Evolutionary conservation across 139 green algal species (phyloP), one percentile per base, ranked within the genome.

Genomic region (Chloropicon primus): DNA sequence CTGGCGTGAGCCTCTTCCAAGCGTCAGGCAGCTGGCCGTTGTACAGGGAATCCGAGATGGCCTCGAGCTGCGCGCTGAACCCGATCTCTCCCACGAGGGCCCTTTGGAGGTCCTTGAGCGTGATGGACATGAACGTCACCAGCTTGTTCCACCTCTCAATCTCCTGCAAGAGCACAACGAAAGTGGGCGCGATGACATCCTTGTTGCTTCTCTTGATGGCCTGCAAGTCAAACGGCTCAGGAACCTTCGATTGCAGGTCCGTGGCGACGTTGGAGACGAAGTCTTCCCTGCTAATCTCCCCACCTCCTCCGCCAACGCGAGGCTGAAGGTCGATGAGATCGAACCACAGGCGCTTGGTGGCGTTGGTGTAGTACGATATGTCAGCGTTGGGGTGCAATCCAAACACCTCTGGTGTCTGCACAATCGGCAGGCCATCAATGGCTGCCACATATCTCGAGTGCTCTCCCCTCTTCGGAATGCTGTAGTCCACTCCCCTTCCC

Each of bases 351-450:
- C 77, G 74, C 80, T 92, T 92, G 22, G 92, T 93, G 28, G 87
- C 84, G 28, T 85, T 84, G 27, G 90, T 95, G 87, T 94, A 94
- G 83, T 95, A 94, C 21, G 76, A 83, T 79, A 96, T 94, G 86
- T 96, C 91, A n/a, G 92, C 92, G 78, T 94, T 95, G 73, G 85
- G 78, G 73, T 95, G 89, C 73, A 96, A 83, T 0, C 92, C 92
- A 81, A 96, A 95, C 29, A 93, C 86, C 82, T 93, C 86, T 17
- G 84, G 87, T 21, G 81, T 90, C 77, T 94, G 92, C 80, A 93
- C 85, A 24, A 93, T 82, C 23, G 92, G 92, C 62, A 96, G 78
- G 5, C 29, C 81, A 53, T 94, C 88, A 62, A 96, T 92, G 22
- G 85, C 82, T 53, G 81, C 77, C 17, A 86, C 53, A 80, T 94